Evolutionary conservation across 2,329 filamentous ascomycete species (phyloP).

Genomic region (Sporothrix humicola): DNA sequence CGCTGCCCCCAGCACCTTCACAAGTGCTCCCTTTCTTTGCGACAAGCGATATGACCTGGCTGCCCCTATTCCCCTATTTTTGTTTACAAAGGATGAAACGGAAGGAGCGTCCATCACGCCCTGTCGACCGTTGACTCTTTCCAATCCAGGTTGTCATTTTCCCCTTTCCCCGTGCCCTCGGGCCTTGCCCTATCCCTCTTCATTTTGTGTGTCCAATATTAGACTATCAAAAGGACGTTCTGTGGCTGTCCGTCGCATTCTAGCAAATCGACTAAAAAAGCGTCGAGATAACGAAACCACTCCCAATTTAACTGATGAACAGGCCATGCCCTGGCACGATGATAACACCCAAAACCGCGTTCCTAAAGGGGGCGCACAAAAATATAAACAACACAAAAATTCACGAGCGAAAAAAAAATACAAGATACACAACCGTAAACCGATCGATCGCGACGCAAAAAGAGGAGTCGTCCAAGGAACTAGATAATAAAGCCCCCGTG

Average conservation of each 20-base stretch:
- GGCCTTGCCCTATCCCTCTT: background rate
- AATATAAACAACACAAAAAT: background rate
- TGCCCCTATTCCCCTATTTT: conserved; percentile 4
- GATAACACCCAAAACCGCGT: conserved; percentile 4
- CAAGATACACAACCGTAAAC: background rate
- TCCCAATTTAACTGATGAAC: conserved; percentile 19
- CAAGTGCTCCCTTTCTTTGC: background rate
- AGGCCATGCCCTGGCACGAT: conserved; percentile 15
- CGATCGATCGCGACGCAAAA: conserved; percentile 2
- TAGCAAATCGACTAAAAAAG: conserved; percentile 22
- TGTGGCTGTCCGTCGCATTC: background rate
- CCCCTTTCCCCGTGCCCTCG: background rate
- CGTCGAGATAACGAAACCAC: conserved; percentile 25
- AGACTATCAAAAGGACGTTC: background rate
- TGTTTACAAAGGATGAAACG: background rate
- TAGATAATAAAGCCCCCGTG: conserved; percentile 4
- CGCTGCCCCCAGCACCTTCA: background rate
- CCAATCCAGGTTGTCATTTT: background rate
- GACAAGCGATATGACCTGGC: conserved; percentile 11
- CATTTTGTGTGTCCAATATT: background rate
- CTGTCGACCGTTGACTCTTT: background rate
- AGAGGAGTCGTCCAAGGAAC: conserved; percentile 19
- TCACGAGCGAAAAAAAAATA: background rate
- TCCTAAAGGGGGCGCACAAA: conserved; percentile 29
- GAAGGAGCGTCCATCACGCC: background rate